Conservation (phyloP, 331 rosid genomes). For the Quercus phellos region DNA sequence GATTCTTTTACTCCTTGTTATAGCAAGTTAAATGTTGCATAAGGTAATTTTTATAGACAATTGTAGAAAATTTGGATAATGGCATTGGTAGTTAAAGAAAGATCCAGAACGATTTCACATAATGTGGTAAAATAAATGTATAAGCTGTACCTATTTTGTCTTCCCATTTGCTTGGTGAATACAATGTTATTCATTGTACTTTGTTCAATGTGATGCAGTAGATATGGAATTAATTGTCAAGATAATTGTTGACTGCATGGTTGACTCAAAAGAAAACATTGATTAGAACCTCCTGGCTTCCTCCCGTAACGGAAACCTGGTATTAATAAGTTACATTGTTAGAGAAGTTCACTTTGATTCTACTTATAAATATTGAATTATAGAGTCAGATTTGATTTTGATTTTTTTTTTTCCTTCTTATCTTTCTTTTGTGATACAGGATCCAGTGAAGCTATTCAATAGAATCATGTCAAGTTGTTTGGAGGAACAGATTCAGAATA, state of each 20-base stretch:
- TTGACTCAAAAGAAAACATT: slow-evolving; percentile 68
- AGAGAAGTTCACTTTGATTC: neutral
- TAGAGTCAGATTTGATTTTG: neutral
- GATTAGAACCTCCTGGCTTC: slow-evolving; percentile 55
- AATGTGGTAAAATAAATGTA: neutral
- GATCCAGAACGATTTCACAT: neutral
- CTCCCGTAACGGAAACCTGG: slow-evolving; percentile 38
- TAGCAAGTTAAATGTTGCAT: neutral
- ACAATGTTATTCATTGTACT: slow-evolving; percentile 4
- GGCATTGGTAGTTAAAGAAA: neutral
- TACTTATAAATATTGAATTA: neutral
- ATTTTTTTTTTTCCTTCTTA: neutral
- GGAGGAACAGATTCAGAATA: neutral
- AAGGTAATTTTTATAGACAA: neutral
- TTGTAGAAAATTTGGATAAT: neutral
- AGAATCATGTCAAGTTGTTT: slow-evolving; percentile 44
- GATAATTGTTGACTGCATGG: slow-evolving; percentile 49
- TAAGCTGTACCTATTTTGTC: neutral
- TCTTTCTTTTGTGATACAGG: slow-evolving; percentile 37
- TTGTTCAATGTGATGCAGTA: slow-evolving; percentile 27
- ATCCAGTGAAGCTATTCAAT: slow-evolving; percentile 40
- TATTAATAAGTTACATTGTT: slow-evolving; percentile 16
- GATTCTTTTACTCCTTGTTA: neutral
- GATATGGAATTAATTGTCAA: slow-evolving; percentile 44
- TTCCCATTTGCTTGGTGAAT: neutral